Evolutionary conservation across 257 asterid species (phyloP), one percentile per base, ranked within the genome.

Genomic region (Nicotiana knightiana): DNA sequence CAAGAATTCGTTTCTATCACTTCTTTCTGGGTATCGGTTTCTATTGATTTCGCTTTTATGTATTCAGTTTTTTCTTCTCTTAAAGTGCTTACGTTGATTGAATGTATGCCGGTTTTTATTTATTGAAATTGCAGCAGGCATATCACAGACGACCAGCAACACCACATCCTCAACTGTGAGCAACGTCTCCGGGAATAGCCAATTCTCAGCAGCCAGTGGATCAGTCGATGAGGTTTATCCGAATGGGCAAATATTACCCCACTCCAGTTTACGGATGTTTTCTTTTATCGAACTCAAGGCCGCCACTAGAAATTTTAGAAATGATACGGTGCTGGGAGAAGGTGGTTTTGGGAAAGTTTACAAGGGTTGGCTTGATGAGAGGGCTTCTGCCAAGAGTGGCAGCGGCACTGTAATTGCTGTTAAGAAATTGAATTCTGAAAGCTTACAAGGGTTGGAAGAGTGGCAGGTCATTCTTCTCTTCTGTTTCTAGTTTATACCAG

Each of bases 311-410:
- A 91, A 90, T 81, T 95, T 95, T 86, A 90, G 90, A 79, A 82
- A n/a, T 39, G 97, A 93, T 82, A 89, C 94, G 0, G 93, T 95
- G 76, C 88, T 95, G 13, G 99, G 98, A 32, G 99, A 93, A 79
- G 99, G 99, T n/a, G 99, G 98, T 24, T 95, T 95, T 82, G 99
- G 99, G 2, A 95, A 88, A 53, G 99, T 95, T 43, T 92, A 90
- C 92, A 95, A 92, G 82, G 99, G 99, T 26, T 95, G 95, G 97
- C 87, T 95, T 4, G 97, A 93, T 17, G 93, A 90, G 21, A 91
- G 87, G 86, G 83, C 87, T 64, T 43, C 89, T 0, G 78, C 87
- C 10, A 91, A 80, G 84, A 59, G 81, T 35, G 88, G 84, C 4
- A 85, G 83, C 39, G 92, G 92, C 43, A 64, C 93, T 6, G 88